Conservation (phyloP, 768 basidiomycete genomes). For the Leucocoprinus birnbaumii region DNA sequence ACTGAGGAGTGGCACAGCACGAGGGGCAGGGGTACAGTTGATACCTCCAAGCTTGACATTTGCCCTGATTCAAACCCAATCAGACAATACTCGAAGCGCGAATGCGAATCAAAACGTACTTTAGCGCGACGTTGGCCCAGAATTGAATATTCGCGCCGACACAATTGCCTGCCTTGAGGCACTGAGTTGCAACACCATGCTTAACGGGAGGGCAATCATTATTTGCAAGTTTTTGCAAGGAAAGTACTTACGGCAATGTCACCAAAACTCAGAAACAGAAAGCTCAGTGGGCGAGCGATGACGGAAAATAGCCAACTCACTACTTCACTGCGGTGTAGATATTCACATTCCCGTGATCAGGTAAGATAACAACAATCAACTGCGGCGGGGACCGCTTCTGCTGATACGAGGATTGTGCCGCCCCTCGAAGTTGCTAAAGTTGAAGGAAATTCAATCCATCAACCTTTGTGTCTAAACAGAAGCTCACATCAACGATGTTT, state of each 20-base stretch:
- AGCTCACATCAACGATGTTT: constrained; percentile 34
- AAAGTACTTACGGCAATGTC: constrained; percentile 33
- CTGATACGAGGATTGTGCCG: constrained; percentile 41
- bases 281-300: background rate
- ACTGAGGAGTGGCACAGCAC: background rate
- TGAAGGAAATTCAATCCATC: constrained; percentile 19
- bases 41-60: constrained; percentile 86
- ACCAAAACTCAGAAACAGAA: constrained; percentile 53
- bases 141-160: constrained; percentile 68
- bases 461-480: no score
- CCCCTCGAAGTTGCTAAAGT: constrained; percentile 43
- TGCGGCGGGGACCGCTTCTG: constrained; percentile 41
- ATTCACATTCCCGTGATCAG: constrained; percentile 62
- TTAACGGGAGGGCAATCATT: no score
- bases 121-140: constrained; percentile 77
- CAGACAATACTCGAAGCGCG: background rate
- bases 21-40: constrained; percentile 67
- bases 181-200: constrained; percentile 81
- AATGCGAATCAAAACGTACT: constrained; percentile 41
- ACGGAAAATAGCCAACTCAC: constrained; percentile 38
- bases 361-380: constrained; percentile 67
- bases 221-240: no score
- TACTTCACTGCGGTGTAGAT: constrained; percentile 79
- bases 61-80: constrained; percentile 39
- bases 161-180: constrained; percentile 65